Evolutionary conservation across 768 basidiomycete species (phyloP).

Genomic region (Suillus tomentosus): DNA sequence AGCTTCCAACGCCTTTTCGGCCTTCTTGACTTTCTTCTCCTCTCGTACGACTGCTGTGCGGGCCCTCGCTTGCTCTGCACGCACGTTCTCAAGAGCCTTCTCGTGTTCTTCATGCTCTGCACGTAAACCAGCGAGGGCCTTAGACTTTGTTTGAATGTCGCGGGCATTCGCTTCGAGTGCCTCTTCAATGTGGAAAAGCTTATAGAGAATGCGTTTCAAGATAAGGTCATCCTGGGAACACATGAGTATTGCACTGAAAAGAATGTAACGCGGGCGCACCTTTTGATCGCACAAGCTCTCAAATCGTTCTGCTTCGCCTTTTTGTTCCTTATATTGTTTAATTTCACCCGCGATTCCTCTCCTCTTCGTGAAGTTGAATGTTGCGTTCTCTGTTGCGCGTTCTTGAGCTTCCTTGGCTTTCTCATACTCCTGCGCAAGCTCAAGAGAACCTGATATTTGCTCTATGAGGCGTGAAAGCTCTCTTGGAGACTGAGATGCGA

Average conservation of each 20-base stretch:
- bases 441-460: conserved; percentile 93
- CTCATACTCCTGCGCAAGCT: conserved; percentile 87
- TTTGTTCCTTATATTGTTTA: conserved; percentile 97
- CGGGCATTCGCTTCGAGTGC: conserved; percentile 72
- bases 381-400: conserved; percentile 90
- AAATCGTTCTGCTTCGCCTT: conserved; percentile 88
- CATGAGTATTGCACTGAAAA: conserved; percentile 12
- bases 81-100: conserved; percentile 67
- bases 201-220: conserved; percentile 81
- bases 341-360: conserved; percentile 94
- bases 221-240: conserved; percentile 72
- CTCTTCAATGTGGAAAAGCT: conserved; percentile 87
- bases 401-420: conserved; percentile 85
- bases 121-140: conserved; percentile 65
- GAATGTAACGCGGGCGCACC: conserved; percentile 42
- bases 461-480: conserved; percentile 91
- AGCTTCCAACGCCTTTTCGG: conserved; percentile 84
- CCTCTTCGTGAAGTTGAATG: conserved; percentile 92
- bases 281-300: conserved; percentile 73
- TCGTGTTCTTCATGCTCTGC: conserved; percentile 73
- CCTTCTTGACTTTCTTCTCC: conserved; percentile 87
- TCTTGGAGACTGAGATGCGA: conserved; percentile 91
- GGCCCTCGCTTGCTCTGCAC: conserved; percentile 79
- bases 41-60: conserved; percentile 76
- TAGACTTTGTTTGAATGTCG: conserved; percentile 73